Evolutionary conservation across 345 rosid species (phyloP), one percentile per base, ranked within the genome.

Genomic region (Murraya paniculata): DNA sequence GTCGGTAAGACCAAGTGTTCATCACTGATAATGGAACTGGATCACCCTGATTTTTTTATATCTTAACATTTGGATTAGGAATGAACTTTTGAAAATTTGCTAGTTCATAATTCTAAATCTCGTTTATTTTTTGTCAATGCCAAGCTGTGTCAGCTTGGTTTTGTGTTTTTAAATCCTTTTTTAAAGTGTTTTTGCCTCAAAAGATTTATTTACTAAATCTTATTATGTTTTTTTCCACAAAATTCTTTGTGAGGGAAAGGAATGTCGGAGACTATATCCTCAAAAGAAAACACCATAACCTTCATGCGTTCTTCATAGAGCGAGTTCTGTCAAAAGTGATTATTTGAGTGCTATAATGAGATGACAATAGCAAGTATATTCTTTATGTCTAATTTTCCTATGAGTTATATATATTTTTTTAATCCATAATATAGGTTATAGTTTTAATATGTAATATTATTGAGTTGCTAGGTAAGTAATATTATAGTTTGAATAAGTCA

Each of bases 241-340:
- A 81, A 78, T 87, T 81, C 31, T 77, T 64, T 88, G 89, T 8
- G 95, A 94, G 84, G 86, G 91, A 85, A 96, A 94, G 87, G 97
- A 91, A 79, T 86, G 84, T 2, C 89, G 91, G 41, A 90, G 87
- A 81, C 68, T 65, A 68, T 87, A 89, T 88, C 92, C 97, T 55
- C 88, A 89, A 79, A 84, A 84, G 80, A 84, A 84, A 85, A 89
- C 93, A 9, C 90, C 87, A 0, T 62, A 72, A 21, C 78, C 81
- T 65, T 64, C 92, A 39, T 39, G 45, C 9, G 9, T 39, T 39
- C 11, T 39, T 39, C 11, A 39, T 39, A 9, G 45, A 7, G 11
- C 45, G 2, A 9, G 11, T 39, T 39, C 3, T 39, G 9, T 2
- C 45, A 39, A 39, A 39, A 8, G 45, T 39, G 13, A 39, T 39